These are phyloP conservation scores for Entophlyctis helioformis DNA, from an alignment of 192 early-diverging fungal species.

Conservation along the genomic window DNA sequence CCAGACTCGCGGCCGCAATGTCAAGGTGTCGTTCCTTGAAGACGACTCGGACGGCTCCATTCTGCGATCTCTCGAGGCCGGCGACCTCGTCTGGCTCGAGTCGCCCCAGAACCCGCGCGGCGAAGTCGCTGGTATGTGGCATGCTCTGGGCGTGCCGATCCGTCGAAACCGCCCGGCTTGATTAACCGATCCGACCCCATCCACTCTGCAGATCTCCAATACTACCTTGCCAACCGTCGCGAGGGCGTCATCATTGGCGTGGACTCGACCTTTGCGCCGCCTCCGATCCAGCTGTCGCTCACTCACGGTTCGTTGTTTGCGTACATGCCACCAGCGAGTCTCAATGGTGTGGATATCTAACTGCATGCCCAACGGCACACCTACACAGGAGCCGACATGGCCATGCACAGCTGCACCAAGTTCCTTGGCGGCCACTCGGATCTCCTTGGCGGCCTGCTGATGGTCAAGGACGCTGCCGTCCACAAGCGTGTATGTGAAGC, in stretches of 20 bases:
- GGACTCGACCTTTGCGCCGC: constrained; percentile 61
- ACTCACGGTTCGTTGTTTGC: too few relatives aligned
- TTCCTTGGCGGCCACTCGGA: constrained; percentile 63
- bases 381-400: constrained; percentile 43
- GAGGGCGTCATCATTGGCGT: constrained; percentile 41
- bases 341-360: too few relatives aligned
- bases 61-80: too few relatives aligned
- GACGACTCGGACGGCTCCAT: not conserved
- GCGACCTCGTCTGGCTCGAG: constrained; percentile 51
- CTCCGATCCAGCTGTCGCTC: constrained; percentile 51
- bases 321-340: too few relatives aligned
- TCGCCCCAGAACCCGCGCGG: constrained; percentile 51
- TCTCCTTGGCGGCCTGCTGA: constrained; percentile 51
- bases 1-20: constrained; percentile 5
- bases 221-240: constrained; percentile 8
- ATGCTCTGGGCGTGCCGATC: too few relatives aligned
- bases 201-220: constrained; percentile 23
- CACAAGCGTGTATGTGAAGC: too few relatives aligned
- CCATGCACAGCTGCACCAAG: constrained; percentile 62
- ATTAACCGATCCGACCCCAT: not conserved
- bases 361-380: too few relatives aligned
- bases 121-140: constrained; percentile 26
- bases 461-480: too few relatives aligned
- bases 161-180: too few relatives aligned
- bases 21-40: not conserved